Conservation (phyloP, 2,329 filamentous ascomycete genomes). For the Taxawa tesnikishii region DNA sequence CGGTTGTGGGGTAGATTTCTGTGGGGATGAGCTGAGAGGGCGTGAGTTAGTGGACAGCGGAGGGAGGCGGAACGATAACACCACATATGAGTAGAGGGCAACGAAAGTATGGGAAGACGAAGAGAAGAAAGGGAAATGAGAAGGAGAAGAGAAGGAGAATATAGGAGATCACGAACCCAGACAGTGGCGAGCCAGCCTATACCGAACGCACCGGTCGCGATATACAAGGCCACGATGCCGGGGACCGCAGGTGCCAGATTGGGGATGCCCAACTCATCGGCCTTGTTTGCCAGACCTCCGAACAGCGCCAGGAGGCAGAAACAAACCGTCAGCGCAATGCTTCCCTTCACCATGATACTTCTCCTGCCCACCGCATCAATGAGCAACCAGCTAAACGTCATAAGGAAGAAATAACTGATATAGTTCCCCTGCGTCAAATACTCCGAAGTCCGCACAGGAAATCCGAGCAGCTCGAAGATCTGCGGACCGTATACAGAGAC, state of each 20-base stretch:
- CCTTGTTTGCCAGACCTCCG: slow-evolving; percentile 34
- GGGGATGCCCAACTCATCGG: slow-evolving; percentile 24
- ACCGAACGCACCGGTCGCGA: slow-evolving; percentile 48
- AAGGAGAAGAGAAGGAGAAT: neutral
- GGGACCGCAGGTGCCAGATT: slow-evolving; percentile 34
- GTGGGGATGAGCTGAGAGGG: slow-evolving; percentile 36
- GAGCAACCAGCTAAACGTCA: slow-evolving; percentile 49
- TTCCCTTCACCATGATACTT: slow-evolving; percentile 41
- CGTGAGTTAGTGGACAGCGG: neutral
- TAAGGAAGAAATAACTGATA: slow-evolving; percentile 46
- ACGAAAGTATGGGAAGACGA: neutral
- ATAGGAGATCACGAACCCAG: slow-evolving; percentile 25
- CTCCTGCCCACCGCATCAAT: slow-evolving; percentile 45
- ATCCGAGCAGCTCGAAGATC: slow-evolving; percentile 50
- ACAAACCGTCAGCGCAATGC: slow-evolving; percentile 32
- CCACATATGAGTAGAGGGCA: neutral
- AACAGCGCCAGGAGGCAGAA: slow-evolving; percentile 42
- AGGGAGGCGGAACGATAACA: neutral
- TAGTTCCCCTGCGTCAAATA: slow-evolving; percentile 49
- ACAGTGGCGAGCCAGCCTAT: slow-evolving; percentile 48
- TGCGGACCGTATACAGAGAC: slow-evolving; percentile 52
- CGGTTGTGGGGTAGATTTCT: slow-evolving; percentile 44
- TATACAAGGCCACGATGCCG: slow-evolving; percentile 40
- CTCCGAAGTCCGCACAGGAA: slow-evolving; percentile 38
- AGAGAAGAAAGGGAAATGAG: neutral